Evolutionary conservation across 768 basidiomycete genomes (phyloP).

Genomic region (Phlegmacium glaucopus): DNA sequence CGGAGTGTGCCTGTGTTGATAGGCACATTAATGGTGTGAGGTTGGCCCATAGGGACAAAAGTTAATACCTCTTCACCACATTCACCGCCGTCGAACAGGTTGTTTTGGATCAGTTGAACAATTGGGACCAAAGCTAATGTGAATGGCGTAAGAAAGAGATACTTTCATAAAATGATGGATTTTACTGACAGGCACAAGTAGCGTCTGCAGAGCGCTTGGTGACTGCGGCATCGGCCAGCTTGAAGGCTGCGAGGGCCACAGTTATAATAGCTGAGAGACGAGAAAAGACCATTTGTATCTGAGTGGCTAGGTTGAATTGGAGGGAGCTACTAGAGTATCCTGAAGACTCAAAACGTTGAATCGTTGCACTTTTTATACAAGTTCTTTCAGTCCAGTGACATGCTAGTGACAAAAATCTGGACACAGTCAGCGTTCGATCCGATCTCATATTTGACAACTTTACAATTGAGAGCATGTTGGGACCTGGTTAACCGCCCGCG

Average conservation of each 20-base stretch:
- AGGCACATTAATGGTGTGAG: neutral
- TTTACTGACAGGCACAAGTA: slow-evolving; percentile 13
- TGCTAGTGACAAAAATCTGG: too few relatives aligned
- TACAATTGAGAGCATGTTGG: too few relatives aligned
- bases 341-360: neutral
- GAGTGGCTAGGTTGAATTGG: neutral
- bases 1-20: slow-evolving; percentile 8
- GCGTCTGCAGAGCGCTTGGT: slow-evolving; percentile 17
- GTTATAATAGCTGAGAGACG: slow-evolving; percentile 7
- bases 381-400: too few relatives aligned
- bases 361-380: too few relatives aligned
- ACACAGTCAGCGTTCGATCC: too few relatives aligned
- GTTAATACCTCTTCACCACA: slow-evolving; percentile 30
- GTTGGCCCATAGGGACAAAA: slow-evolving; percentile 2
- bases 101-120: slow-evolving; percentile 24
- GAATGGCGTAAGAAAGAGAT: neutral
- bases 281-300: slow-evolving; percentile 6
- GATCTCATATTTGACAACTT: too few relatives aligned
- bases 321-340: neutral
- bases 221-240: slow-evolving; percentile 9
- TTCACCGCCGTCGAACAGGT: slow-evolving; percentile 27
- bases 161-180: neutral
- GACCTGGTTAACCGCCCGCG: too few relatives aligned
- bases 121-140: slow-evolving; percentile 9
- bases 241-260: slow-evolving; percentile 6